Conservation (phyloP, 1,284 basidiomycete genomes). For the Malassezia obtusa region DNA sequence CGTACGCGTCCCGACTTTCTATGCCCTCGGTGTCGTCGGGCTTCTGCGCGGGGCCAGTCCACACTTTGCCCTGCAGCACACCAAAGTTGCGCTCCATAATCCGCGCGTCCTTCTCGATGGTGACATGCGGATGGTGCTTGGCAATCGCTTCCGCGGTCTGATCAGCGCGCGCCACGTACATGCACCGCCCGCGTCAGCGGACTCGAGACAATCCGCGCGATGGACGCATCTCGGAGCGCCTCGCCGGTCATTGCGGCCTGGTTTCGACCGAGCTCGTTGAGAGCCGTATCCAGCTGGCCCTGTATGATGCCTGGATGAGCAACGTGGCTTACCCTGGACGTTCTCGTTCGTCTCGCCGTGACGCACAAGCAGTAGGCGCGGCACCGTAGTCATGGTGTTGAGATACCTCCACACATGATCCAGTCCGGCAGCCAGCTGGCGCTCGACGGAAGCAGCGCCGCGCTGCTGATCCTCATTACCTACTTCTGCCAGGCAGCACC, state of each 20-base stretch:
- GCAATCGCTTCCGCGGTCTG: conserved; percentile 18
- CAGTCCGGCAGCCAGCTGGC: conserved; percentile 5
- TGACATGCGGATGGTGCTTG: conserved; percentile 5
- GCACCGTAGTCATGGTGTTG: background rate
- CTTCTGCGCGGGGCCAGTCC: conserved; percentile 22
- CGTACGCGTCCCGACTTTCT: conserved; percentile 22
- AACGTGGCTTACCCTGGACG: conserved; percentile 14
- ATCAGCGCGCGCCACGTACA: conserved; percentile 6
- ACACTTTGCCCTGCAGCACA: conserved; percentile 34
- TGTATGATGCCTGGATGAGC: conserved; percentile 34
- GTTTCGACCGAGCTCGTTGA: conserved; percentile 28
- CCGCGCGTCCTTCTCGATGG: conserved; percentile 26
- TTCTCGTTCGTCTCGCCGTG: conserved; percentile 45
- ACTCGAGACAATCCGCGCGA: conserved; percentile 36
- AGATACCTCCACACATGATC: conserved; percentile 7
- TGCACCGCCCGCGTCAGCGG: conserved; percentile 27
- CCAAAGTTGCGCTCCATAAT: conserved; percentile 41
- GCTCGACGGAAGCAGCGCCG: conserved; percentile 8
- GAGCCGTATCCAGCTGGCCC: conserved; percentile 41
- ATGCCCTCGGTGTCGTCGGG: conserved; percentile 36
- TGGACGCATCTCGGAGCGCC: conserved; percentile 21
- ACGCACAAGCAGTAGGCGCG: conserved; percentile 33
- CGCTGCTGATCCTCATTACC: conserved; percentile 13
- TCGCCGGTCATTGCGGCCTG: conserved; percentile 32
- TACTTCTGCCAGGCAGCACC: conserved; percentile 6